Base-by-base conservation (phyloP, 257 asterid species). In the Buddleja alternifolia region DNA sequence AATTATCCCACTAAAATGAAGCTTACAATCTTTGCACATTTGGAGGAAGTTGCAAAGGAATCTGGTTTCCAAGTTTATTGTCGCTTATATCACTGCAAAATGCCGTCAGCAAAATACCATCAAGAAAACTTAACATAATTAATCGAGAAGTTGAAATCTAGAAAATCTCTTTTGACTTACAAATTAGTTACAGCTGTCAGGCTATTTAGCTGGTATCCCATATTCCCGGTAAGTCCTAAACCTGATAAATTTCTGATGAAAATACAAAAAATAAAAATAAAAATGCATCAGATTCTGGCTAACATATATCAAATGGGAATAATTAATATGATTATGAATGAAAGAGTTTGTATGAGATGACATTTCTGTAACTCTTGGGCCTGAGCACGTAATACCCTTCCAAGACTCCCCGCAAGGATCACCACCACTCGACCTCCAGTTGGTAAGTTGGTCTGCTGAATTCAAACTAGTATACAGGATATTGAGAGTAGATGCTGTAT, bases 41-140 rank as follows among this genome's bases (percentile, higher is more conserved):
- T 24, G 88, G 87, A 52, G 94, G 94, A 72, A 87, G 90, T 66
- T 82, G 88, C 72, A 80, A 87, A 0, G 94, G 94, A 62, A 87
- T 67, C 74, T 73, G 80, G 73, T 76, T 81, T 61, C 72, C 74
- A 73, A 84, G 81, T 48, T 84, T 84, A 81, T 87, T 87, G 59
- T 76, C 77, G 75, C 94, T 87, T 78, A 87, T 46, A 74, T 87
- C 94, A 82, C 93, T 86, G 88, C 70, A 82, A 80, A 78, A 78
- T 72, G 79, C 55, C 78, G 45, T 73, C 65, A 84, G 67, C 48
- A 62, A 56, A 29, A 46, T 10, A 6, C 14, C 19, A 48, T 47
- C 44, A 11, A 44, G 58, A 73, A 63, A 58, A 61, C 46, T 42
- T 42, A 48, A 29, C 34, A 62, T 64, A 25, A 51, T 62, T 20